Evolutionary conservation across 2,329 filamentous ascomycete species (phyloP).

Genomic region (Trichoderma sp.): DNA sequence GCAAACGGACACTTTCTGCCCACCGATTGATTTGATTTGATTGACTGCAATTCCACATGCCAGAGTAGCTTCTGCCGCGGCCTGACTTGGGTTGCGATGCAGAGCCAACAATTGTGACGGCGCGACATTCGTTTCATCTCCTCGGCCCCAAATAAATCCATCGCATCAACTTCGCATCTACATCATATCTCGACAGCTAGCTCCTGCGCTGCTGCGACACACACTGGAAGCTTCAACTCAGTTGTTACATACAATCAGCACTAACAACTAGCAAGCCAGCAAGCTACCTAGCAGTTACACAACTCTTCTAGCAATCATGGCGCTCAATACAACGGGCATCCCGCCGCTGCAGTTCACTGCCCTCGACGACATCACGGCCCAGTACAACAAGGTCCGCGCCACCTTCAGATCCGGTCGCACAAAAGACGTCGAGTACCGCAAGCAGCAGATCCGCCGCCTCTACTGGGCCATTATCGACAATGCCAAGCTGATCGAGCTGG

Average conservation of each 20-base stretch:
- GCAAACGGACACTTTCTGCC: not conserved
- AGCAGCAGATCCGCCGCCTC: conserved; percentile 85
- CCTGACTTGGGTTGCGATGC: not conserved
- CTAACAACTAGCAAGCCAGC: not conserved
- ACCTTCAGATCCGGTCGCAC: conserved; percentile 82
- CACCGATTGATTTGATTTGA: not conserved
- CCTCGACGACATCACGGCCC: conserved; percentile 64
- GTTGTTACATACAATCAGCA: not conserved
- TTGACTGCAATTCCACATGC: not conserved
- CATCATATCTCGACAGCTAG: not conserved
- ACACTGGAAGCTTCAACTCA: not conserved
- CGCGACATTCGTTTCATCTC: not conserved
- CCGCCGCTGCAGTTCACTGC: conserved; percentile 60
- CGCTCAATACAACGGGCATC: conserved; percentile 42
- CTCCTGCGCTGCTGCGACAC: not conserved
- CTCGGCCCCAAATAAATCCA: not conserved
- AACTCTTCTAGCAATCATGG: conserved; percentile 37
- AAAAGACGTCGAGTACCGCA: conserved; percentile 77
- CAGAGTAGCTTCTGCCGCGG: not conserved
- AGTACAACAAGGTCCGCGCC: conserved; percentile 60
- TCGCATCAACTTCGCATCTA: not conserved
- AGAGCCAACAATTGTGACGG: not conserved
- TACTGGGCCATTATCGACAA: conserved; percentile 92
- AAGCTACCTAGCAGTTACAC: not conserved
- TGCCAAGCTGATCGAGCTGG: conserved; percentile 69